Evolutionary conservation across 345 rosid species (phyloP).

Genomic region (Acer negundo): DNA sequence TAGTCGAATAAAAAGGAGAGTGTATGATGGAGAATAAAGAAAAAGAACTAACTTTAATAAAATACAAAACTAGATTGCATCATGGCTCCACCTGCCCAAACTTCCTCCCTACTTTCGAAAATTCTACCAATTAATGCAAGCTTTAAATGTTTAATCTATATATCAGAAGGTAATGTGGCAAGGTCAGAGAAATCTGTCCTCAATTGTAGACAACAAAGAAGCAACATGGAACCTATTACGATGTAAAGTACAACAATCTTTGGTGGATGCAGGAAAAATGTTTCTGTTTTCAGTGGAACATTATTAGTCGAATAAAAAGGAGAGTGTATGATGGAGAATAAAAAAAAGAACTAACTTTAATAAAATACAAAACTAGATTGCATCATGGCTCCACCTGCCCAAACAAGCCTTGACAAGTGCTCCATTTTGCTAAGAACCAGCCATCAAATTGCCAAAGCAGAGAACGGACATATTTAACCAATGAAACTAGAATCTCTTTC

Average conservation of each 20-base stretch:
- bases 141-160: background rate
- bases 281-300: background rate
- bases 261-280: background rate
- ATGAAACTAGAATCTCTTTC: background rate
- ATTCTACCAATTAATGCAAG: background rate
- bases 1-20: background rate
- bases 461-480: background rate
- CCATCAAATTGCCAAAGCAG: background rate
- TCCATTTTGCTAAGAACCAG: background rate
- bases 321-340: background rate
- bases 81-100: background rate
- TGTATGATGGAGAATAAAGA: background rate
- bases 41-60: background rate
- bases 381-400: constrained; percentile 1
- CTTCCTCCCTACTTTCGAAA: background rate
- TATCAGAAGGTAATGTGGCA: background rate
- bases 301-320: background rate
- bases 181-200: background rate
- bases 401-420: background rate
- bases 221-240: background rate
- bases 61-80: constrained; percentile 4
- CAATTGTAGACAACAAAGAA: background rate
- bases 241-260: background rate
- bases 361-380: constrained; percentile 3
- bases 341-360: background rate